Evolutionary conservation across 2,329 filamentous ascomycete genomes (phyloP), one percentile per base, ranked within the genome.

Genomic region (Ophiostoma triangulosporum): DNA sequence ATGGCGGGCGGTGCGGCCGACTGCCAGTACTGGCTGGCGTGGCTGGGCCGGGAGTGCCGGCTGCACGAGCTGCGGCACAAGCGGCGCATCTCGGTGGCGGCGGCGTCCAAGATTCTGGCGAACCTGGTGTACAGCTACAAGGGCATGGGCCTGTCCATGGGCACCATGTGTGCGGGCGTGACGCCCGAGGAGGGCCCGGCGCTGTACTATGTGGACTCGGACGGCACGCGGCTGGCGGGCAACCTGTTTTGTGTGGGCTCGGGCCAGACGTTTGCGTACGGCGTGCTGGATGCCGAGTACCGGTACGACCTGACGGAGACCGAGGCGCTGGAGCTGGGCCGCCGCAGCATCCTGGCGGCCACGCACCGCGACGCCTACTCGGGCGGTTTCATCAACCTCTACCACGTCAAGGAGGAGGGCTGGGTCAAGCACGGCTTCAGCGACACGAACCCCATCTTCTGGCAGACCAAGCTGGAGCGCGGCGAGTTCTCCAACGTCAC

Each of bases 11-110:
- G 93, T 72, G 93, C 93, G 66, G 93, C 93, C 70, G 93, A 98
- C 73, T 98, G 93, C 72, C 93, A 97, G 81, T 97, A 96, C 80
- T 98, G 93, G 93, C 86, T 98, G 60, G 90, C 89, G 65, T 98
- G 95, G 77, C 80, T 98, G 60, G 93, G 91, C 65, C 95, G 97
- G 85, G 90, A 98, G 77, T 98, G 93, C 75, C 89, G 93, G 56
- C 86, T 98, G 60, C 91, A 98, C 76, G 93, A 98, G 76, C 90
- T 98, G 64, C 88, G 93, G 61, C 91, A 98, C 79, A 98, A 98
- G 79, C 88, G 89, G 69, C 88, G 93, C 68, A 98, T 98, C 75
- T 93, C 88, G 57, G 93, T 98, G 60, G 91, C 93, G 46, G 93
- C 93, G 48, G 93, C 93, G 52, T 94, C 86, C 67, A 98, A 98